Evolutionary conservation across 495 filamentous ascomycete species (phyloP), one percentile per base, ranked within the genome.

Genomic region (Aspergillus saccharolyticus): DNA sequence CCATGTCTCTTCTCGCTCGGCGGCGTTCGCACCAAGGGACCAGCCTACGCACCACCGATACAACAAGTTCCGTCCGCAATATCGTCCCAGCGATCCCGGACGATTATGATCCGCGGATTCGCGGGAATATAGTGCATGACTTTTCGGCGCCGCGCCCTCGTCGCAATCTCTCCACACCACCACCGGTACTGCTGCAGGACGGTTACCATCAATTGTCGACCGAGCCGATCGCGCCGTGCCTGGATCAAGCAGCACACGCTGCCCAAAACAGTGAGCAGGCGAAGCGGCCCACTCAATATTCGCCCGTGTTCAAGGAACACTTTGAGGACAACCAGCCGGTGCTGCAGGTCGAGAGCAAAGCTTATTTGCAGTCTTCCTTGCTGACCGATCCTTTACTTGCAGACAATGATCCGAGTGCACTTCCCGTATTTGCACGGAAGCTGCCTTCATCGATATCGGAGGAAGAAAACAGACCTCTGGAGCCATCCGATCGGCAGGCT

Each of bases 111-210:
- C 90, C 90, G 17, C 73, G 91, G 44, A 97, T 97, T 62, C 82
- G 83, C 44, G 91, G 91, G 24, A 93, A 86, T 10, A 81, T 85
- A 30, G 83, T 97, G 8, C 91, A 97, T 70, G 91, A 97, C 68
- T 97, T 97, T 60, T 93, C 89, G 62, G 89, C 86, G 0, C 91
- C 91, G 10, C 77, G 90, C 39, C 79, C 82, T n/a, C 82, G 80
- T 50, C 76, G 82, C 46, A 75, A 80, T 55, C 57, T 82, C 24
- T 81, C 78, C 14, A 73, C 62, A 55, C 71, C 68, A 55, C 71
- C 68, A 55, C 75, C 57, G 48, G 59, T 57, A 16, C 62, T 55
- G 47, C 55, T 45, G 15, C 63, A 39, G 15, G 60, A 58, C 39
- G 56, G 42, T 4, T 50, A 20, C 4, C 53, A 33, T 45, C 22